Evolutionary conservation across 352 stramenopile genomes (phyloP), one percentile per base, ranked within the genome.

Genomic region (Achlya hypogyna): DNA sequence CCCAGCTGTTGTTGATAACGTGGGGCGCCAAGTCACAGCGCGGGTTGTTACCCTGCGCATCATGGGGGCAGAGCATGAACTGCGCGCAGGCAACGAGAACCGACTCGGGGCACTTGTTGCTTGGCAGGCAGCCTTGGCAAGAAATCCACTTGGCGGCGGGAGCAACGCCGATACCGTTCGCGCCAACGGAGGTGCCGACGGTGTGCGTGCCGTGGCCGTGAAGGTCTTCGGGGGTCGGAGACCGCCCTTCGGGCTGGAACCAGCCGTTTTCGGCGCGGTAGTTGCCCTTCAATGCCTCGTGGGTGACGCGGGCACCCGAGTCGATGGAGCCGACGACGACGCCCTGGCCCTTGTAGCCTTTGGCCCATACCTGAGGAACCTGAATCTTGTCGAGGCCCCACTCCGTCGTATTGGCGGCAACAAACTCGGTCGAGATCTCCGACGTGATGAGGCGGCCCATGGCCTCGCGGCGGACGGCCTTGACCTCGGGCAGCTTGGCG

Each of bases 1-100:
- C 25, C 78, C 78, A 87, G 53, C 75, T 83, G 63, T 84, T 84
- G 71, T 81, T 87, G 70, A 87, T 71, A n/a, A 87, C 73, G 49
- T 85, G 74, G n/a, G 78, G 77, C 10, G 73, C 75, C 67, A 85
- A 82, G 5, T 75, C 71, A 28, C 76, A 72, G 32, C 85, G 72
- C 23, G 63, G 71, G 65, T 84, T 82, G 53, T 76, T 73, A 35
- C 78, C 79, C 31, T 79, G 71, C 45, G 70, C 74, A 53, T 86
- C 76, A 2, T 74, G 82, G 12, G 79, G 79, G 62, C 79, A 88
- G 67, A 82, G 4, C 49, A 88, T 80, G 71, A 81, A 88, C 62
- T 87, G 71, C 6, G 64, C 70, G 65, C 76, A 86, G 8, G 70
- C 53, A 12, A 73, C 66, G 32, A 87, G 31, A 4, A 78, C 53